Conservation (phyloP, 176 grass and related monocot species). For the Eragrostis curvula region DNA sequence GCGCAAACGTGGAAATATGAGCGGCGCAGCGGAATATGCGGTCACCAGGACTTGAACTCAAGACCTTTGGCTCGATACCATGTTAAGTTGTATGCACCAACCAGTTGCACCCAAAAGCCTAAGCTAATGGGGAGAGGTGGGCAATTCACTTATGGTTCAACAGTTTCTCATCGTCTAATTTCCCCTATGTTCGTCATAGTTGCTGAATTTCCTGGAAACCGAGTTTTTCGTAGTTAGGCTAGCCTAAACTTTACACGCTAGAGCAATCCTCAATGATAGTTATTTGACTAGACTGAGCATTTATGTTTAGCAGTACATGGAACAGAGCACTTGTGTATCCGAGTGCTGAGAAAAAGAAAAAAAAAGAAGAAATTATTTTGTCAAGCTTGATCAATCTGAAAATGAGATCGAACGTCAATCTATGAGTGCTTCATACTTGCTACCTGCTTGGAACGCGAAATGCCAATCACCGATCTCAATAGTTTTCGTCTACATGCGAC, state of each 20-base stretch:
- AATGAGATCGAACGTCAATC: background rate
- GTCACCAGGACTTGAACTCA: too few species aligned
- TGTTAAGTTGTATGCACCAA: too few species aligned
- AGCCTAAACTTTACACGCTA: background rate
- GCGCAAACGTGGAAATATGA: too few species aligned
- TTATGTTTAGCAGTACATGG: background rate
- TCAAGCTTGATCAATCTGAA: background rate
- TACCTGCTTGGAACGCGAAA: background rate
- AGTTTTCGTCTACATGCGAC: background rate
- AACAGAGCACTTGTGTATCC: background rate
- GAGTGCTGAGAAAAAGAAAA: background rate
- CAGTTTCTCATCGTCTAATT: background rate
- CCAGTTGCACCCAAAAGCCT: too few species aligned
- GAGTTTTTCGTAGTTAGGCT: conserved; percentile 3
- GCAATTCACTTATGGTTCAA: too few species aligned
- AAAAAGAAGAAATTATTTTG: background rate
- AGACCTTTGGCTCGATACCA: too few species aligned
- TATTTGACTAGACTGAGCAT: background rate
- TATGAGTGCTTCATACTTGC: background rate
- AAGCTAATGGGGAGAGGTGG: too few species aligned
- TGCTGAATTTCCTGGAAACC: conserved; percentile 8
- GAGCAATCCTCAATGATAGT: background rate
- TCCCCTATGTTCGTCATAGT: background rate
- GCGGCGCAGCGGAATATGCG: too few species aligned
- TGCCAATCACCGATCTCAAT: conserved; percentile 7